Base-by-base conservation (phyloP, 2,329 filamentous ascomycete genomes). In the Calonectria montana region DNA sequence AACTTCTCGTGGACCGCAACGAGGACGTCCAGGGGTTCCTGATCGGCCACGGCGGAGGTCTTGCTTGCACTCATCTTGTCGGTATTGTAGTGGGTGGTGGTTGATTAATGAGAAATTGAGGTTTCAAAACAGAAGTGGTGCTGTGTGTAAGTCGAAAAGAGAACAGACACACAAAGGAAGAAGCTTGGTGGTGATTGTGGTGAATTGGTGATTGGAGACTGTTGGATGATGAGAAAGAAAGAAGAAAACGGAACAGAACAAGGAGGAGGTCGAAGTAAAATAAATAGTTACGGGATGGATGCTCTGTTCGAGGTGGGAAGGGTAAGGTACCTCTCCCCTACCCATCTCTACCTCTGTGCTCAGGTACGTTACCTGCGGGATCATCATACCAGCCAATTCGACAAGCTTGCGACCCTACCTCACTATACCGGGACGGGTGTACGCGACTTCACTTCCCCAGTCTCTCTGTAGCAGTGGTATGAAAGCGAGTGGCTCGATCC, bases 1-100 rank as follows among this genome's bases (percentile, higher is more conserved):
- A 91, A 91, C 81, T 90, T 89, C 80, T 86, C 83, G 67, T 91
- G 89, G 77, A 91, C 86, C 77, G 87, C 89, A 82, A 91, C 87
- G 80, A 91, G 88, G 76, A 91, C 88, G 75, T 91, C 86, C 79
- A 91, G 85, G 76, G 89, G 89, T 81, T 91, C 87, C 72, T 83
- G 81, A 80, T 91, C 89, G 79, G 86, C 85, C 82, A 89, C 88
- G 81, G 89, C 88, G 83, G 88, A 89, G 77, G 84, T 86, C 87
- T 91, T 91, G 81, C 83, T 83, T 81, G 88, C 84, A 85, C 82
- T 87, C 89, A 91, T 91, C 83, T 83, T 89, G 85, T 77, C 79
- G 79, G 79, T 81, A 76, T 78, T 79, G 76, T 70, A 68, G 67
- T 66, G 69, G 72, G 65, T 70, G 69, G 53, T 55, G 67, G 80